Evolutionary conservation across 2,329 filamentous ascomycete genomes (phyloP), one percentile per base, ranked within the genome.

Genomic region (Sclerotinia borealis): DNA sequence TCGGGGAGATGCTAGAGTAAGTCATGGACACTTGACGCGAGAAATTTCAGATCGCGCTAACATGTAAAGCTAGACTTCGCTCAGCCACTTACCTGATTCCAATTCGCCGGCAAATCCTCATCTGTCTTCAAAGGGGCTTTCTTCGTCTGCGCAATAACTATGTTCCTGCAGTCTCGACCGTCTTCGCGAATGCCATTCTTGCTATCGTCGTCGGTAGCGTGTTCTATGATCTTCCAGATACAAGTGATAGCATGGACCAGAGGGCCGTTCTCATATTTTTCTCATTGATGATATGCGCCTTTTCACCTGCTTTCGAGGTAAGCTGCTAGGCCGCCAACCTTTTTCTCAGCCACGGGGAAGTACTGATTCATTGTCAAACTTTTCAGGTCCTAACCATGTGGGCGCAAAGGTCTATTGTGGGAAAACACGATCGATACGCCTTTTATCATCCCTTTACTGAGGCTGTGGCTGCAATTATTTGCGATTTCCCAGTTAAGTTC

Each of bases 81-180:
- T n/a, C n/a, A n/a, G n/a, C 41, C n/a, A 72, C 88, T 90, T 2
- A 75, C 81, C 59, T 84, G 84, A 74, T 95, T 91, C 1, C 91
- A 92, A 0, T 96, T 88, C 75, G 96, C 91, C 1, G 79, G 75
- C 93, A 97, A 75, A 76, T 96, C 66, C 74, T 81, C 64, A 84
- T 96, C 19, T 96, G 92, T 74, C 79, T 96, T 56, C 86, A 85
- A 80, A 88, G 93, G 72, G 91, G 90, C 11, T 93, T 88, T 78
- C 84, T 85, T 72, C 85, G 65, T 39, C 91, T 64, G 79, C 96
- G 22, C 81, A 80, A 64, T 88, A 89, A 63, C 37, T 63, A 61
- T 13, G 22, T 29, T 6, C 48, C 52, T 49, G 27, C 43, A 15
- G 13, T 50, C 60, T 15, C 47, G 61, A 9, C 65, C 63, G 19